These are phyloP conservation scores for Mycena latifolia DNA, from an alignment of 768 basidiomycete genomes.

Conservation along the genomic window DNA sequence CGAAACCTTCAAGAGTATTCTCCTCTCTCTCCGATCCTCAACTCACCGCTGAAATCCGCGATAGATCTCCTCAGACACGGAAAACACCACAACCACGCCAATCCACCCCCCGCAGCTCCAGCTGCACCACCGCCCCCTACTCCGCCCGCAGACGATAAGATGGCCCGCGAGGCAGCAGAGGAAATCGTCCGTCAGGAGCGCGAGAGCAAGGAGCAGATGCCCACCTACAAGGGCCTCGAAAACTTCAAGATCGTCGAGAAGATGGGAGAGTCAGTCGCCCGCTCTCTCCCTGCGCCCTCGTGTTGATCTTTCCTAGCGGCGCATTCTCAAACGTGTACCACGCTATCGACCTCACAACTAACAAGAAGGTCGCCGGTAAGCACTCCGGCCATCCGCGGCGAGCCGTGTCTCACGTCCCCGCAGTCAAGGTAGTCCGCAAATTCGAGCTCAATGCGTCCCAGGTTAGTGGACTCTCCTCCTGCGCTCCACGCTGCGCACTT, in stretches of 20 bases:
- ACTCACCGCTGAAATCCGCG: constrained; percentile 24
- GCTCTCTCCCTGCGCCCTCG: constrained; percentile 23
- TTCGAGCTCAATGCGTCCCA: constrained; percentile 91
- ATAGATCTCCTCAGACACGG: constrained; percentile 88
- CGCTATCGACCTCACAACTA: constrained; percentile 81
- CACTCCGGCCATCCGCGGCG: constrained; percentile 35
- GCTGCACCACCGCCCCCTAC: constrained; percentile 24
- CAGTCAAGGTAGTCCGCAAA: constrained; percentile 96
- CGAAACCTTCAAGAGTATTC: constrained; percentile 88
- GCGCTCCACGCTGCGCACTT: constrained; percentile 39
- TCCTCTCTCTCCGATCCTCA: constrained; percentile 31
- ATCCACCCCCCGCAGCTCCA: constrained; percentile 33
- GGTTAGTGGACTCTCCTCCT: constrained; percentile 67
- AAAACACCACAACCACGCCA: constrained; percentile 68
- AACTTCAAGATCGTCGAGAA: constrained; percentile 81
- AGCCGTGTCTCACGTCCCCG: constrained; percentile 36
- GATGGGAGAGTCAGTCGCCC: constrained; percentile 90
- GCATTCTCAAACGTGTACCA: constrained; percentile 99
- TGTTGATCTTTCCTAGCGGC: constrained; percentile 64
- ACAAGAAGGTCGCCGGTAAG: constrained; percentile 86
- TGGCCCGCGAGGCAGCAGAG: constrained; percentile 64
- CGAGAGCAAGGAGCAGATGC: constrained; percentile 81
- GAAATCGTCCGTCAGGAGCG: constrained; percentile 83
- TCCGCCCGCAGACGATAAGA: constrained; percentile 38
- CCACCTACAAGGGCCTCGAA: constrained; percentile 88